Conservation (phyloP, 805 yeast genomes). For the Hanseniaspora mollemarum region DNA sequence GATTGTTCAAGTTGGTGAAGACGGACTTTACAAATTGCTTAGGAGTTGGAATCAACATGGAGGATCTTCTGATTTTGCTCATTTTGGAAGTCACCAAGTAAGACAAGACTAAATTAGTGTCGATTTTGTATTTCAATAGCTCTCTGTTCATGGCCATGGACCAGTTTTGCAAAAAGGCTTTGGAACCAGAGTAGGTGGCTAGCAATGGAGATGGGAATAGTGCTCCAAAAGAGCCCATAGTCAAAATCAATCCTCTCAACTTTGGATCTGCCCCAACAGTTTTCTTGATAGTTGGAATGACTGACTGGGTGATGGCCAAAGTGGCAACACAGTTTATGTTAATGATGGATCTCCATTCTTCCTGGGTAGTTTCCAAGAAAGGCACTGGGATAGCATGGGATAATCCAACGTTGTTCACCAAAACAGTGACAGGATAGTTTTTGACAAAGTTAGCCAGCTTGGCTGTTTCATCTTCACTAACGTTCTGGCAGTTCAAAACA, state of each 20-base stretch:
- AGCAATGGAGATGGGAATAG: constrained; percentile 81
- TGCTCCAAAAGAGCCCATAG: constrained; percentile 97
- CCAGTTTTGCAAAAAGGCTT: constrained; percentile 91
- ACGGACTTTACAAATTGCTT: constrained; percentile 64
- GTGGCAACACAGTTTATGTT: constrained; percentile 80
- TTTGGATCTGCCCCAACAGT: constrained; percentile 35
- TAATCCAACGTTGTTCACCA: constrained; percentile 88
- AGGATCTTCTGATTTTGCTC: constrained; percentile 80
- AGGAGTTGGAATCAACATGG: constrained; percentile 71
- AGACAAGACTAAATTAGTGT: constrained; percentile 74
- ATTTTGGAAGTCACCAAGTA: constrained; percentile 88
- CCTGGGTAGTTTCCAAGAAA: constrained; percentile 62
- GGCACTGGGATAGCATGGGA: constrained; percentile 94
- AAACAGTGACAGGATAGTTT: constrained; percentile 53
- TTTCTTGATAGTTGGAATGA: constrained; percentile 55
- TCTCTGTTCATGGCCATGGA: constrained; percentile 81
- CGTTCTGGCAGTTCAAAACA: constrained; percentile 66
- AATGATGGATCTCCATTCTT: constrained; percentile 68
- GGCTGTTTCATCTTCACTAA: constrained; percentile 46
- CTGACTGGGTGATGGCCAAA: constrained; percentile 66
- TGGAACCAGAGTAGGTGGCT: constrained; percentile 92
- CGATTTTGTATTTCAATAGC: constrained; percentile 54
- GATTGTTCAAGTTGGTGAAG: constrained; percentile 59
- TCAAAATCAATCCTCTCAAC: constrained; percentile 64
- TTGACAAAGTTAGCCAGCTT: constrained; percentile 37